Evolutionary conservation across 768 basidiomycete genomes (phyloP), one percentile per base, ranked within the genome.

Genomic region (Tulasnella sp.): DNA sequence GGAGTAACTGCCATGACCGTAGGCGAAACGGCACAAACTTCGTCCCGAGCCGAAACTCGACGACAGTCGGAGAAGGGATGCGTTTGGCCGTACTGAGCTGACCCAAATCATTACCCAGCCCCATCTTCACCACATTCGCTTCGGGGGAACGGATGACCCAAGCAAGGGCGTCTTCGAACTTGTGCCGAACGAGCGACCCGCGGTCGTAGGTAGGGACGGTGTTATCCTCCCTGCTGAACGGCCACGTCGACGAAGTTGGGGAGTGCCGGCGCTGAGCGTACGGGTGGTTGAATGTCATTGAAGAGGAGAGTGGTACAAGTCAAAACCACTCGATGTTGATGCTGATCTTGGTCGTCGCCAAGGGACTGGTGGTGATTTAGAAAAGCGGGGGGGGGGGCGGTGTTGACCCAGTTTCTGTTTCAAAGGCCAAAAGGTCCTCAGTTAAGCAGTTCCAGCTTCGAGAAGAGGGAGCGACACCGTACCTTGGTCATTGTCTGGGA

Each of bases 401-500:
- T n/a, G n/a, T 70, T 70, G 42, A 26, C 77, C 77, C 20, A 77
- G 72, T 48, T 77, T 77, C 77, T 73, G 35, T 57, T 29, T 44
- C 16, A 15, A 26, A 35, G 26, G 35, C 9, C 20, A 32, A 20
- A 16, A 35, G 10, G 18, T 37, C 5, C 3, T 23, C 11, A 40
- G 7, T 40, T 40, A 40, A 40, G 39, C 39, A 39, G 39, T 39
- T 9, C 39, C 39, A 9, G 40, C 1, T 40, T 40, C 4, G 11
- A 13, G 40, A 26, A 16, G 29, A 37, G 16, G 37, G 10, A 39
- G 9, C 73, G 67, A 20, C 42, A 16, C 1, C 5, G 39, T 4
- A 78, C 77, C 77, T 78, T 75, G 7, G 77, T 61, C 77, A 73
- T 74, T 35, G 55, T 78, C 35, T 32, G 35, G 9, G 77, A 73